phyloP scores from a whole-genome alignment of 306 rosid genomes.

The Cucurbita ficifolia region DNA sequence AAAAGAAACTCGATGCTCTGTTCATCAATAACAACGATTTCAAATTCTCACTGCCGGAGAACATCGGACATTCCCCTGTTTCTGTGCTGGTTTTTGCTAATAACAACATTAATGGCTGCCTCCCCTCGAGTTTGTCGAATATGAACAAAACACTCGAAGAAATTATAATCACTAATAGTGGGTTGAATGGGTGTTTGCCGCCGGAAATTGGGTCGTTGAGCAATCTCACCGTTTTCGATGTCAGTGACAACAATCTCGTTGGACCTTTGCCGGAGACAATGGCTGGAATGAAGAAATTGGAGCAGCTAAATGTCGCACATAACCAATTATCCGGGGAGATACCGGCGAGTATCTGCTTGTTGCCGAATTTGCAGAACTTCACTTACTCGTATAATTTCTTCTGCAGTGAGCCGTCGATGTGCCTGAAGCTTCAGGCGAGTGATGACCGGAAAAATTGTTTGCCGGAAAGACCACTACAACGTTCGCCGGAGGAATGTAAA shows the following conservation, averaged over 20 bases:
- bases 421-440: constrained; percentile 33
- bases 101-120: constrained; percentile 39
- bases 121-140: constrained; percentile 40
- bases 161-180: constrained; percentile 44
- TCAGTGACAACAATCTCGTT: constrained; percentile 37
- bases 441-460: constrained; percentile 61
- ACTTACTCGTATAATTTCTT: constrained; percentile 60
- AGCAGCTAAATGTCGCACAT: constrained; percentile 55
- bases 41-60: constrained; percentile 34
- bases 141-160: constrained; percentile 55
- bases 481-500: constrained; percentile 38
- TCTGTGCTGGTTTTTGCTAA: constrained; percentile 70
- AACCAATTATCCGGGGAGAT: constrained; percentile 49
- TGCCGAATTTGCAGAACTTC: constrained; percentile 65
- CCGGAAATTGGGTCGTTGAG: constrained; percentile 35
- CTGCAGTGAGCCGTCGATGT: constrained; percentile 30
- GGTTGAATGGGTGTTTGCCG: constrained; percentile 60
- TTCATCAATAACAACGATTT: constrained; percentile 68
- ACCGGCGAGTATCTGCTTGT: constrained; percentile 42
- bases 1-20: constrained; percentile 56
- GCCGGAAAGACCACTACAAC: constrained; percentile 49
- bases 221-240: constrained; percentile 56
- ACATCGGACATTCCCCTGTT: constrained; percentile 38
- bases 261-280: constrained; percentile 56
- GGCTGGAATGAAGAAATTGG: constrained; percentile 50